Percentiles rank a stretch among this genome's conserved stretches.
Evolutionary conservation across 169 alveolate genomes (phyloP).

Genomic region (Sarcocystis neurona): DNA sequence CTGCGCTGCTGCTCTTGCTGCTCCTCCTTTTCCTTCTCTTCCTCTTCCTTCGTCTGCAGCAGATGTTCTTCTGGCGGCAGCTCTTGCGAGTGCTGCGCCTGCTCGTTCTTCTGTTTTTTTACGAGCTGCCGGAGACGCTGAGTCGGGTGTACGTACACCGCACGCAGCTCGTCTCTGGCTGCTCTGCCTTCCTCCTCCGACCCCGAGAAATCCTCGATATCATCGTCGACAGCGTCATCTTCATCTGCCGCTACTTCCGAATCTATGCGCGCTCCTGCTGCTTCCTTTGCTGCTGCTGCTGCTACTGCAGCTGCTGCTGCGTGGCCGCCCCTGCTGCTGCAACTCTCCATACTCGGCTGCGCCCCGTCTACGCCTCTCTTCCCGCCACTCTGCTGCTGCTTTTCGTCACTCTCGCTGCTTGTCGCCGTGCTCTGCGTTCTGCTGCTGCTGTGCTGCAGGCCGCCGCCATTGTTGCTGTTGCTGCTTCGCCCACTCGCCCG

Average conservation of each 20-base stretch:
- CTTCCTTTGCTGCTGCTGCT: too few relatives aligned
- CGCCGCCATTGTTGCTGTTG: too few relatives aligned
- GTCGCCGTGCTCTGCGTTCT: background rate
- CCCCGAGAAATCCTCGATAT: slow-evolving; percentile 43
- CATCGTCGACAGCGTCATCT: slow-evolving; percentile 5
- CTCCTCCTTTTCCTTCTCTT: background rate
- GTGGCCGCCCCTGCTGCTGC: too few relatives aligned
- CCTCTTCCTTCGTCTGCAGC: background rate
- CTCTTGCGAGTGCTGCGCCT: too few relatives aligned
- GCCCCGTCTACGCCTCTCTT: background rate
- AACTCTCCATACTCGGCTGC: background rate
- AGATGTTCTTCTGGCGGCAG: too few relatives aligned
- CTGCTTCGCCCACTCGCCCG: background rate
- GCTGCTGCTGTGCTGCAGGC: too few relatives aligned
- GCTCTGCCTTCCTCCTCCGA: slow-evolving; percentile 42
- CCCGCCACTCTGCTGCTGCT: background rate
- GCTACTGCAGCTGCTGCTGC: background rate
- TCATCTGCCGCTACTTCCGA: slow-evolving; percentile 16
- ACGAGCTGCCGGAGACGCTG: slow-evolving; percentile 25
- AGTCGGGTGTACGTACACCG: slow-evolving; percentile 37
- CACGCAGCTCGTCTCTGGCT: background rate
- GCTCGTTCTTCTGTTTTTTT: too few relatives aligned
- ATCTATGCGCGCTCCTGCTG: background rate
- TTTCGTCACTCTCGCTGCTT: background rate
- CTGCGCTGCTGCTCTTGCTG: background rate